Percentiles rank a stretch among this genome's conserved stretches.
phyloP scores from a whole-genome alignment of 164 flowering plant species.

The Berberis thunbergii region DNA sequence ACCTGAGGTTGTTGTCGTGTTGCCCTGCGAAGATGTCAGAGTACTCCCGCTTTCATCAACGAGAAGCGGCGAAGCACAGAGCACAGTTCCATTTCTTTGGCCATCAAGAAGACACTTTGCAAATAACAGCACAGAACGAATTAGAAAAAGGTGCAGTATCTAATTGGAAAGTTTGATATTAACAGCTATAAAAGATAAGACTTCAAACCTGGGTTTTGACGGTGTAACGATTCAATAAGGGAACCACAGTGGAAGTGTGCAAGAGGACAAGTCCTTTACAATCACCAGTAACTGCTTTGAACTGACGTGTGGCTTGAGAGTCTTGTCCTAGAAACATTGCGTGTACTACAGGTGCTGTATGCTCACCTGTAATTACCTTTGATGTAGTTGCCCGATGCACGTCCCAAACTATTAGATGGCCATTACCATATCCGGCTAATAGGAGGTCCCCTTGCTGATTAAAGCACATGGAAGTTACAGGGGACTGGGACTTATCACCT shows the following conservation, averaged over 20 bases:
- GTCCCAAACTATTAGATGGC: constrained; percentile 87
- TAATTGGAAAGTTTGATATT: background rate
- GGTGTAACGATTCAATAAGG: constrained; percentile 49
- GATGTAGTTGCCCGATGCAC: constrained; percentile 53
- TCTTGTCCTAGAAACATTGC: constrained; percentile 82
- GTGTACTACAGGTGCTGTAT: constrained; percentile 79
- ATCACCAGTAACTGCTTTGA: constrained; percentile 88
- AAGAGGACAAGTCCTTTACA: constrained; percentile 75
- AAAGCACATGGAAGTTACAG: constrained; percentile 91
- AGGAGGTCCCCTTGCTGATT: constrained; percentile 93
- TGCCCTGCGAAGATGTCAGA: constrained; percentile 32
- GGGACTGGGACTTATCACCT: constrained; percentile 64
- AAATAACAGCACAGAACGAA: constrained; percentile 10
- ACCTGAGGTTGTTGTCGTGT: constrained; percentile 35
- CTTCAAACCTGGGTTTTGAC: constrained; percentile 56
- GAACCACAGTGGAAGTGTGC: constrained; percentile 57
- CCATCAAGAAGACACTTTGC: constrained; percentile 87
- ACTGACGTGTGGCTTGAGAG: constrained; percentile 73
- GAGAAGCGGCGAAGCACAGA: constrained; percentile 78
- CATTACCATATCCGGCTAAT: constrained; percentile 89
- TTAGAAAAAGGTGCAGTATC: background rate
- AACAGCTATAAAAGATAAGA: background rate
- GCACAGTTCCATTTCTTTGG: constrained; percentile 62
- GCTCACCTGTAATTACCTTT: constrained; percentile 71
- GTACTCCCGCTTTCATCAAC: constrained; percentile 46